Percentiles rank a stretch among this genome's conserved stretches.
Evolutionary conservation across 768 basidiomycete species (phyloP).

Genomic region (Cyclocybe cylindracea): DNA sequence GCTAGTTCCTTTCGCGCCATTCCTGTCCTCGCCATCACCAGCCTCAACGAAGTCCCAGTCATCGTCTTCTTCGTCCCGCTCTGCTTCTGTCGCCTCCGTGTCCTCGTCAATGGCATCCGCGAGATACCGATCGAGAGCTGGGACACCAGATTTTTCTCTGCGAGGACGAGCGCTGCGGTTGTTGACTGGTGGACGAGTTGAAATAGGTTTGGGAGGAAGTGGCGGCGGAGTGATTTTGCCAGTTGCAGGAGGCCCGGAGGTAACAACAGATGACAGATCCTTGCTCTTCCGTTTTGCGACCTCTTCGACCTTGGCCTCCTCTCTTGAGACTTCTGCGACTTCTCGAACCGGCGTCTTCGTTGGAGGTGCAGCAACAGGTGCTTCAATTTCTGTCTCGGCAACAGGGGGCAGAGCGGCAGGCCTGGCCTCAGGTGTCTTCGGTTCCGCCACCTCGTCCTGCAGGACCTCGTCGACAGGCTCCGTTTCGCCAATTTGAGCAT

Average conservation of each 20-base stretch:
- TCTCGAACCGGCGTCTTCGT: conserved; percentile 5
- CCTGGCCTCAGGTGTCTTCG: conserved; percentile 77
- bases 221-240: conserved; percentile 10
- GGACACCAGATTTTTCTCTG: conserved; percentile 82
- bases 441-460: conserved; percentile 50
- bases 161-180: conserved; percentile 39
- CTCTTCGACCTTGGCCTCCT: conserved; percentile 13
- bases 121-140: conserved; percentile 75
- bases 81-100: conserved; percentile 38
- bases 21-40: conserved; percentile 79
- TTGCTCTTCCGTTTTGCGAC: conserved; percentile 9
- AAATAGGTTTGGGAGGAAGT: conserved; percentile 22
- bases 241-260: conserved; percentile 5
- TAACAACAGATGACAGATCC: conserved; percentile 3
- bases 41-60: conserved; percentile 93
- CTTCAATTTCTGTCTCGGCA: conserved; percentile 1
- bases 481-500: conserved; percentile 15
- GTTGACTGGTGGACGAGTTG: conserved; percentile 23
- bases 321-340: conserved; percentile 7
- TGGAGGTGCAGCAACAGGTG: not conserved
- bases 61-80: conserved; percentile 64
- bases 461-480: conserved; percentile 20
- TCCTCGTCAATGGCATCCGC: conserved; percentile 57
- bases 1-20: conserved; percentile 77
- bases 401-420: conserved; percentile 31